Base-by-base conservation (phyloP, 2,329 filamentous ascomycete species). In the Biscogniauxia mediterranea region DNA sequence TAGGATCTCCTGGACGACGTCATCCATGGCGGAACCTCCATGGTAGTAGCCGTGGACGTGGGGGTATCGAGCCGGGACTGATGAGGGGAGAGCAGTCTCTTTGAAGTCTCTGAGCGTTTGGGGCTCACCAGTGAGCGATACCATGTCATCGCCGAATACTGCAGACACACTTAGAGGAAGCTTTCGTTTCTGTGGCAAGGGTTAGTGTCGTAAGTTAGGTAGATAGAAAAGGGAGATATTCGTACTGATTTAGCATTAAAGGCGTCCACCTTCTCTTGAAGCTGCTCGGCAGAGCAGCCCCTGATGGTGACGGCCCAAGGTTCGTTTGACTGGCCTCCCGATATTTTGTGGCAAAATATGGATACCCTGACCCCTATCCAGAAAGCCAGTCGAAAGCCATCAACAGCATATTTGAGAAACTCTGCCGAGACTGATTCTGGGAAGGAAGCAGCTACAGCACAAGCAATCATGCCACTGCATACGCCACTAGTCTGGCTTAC, bases 21-120 rank as follows among this genome's bases (percentile, higher is more conserved):
- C 17, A 15, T 21, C 17, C 56, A 64, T 59, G 21, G 42, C n/a
- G 4, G 53, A 25, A 9, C 59, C 62, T 11, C 58, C 62, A 32
- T 64, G 62, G 23, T 61, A 64, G 20, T 58, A 57, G 21, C 56
- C 62, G 49, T 64, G 62, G 5, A 64, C 49, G 20, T 64, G 62
- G 3, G 62, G 56, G 20, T 32, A 26, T 9, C 62, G 62, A 28
- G 49, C 58, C 23, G 56, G 59, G 13, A 28, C 23, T 5, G 21
- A 23, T 15, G 38, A 23, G 5, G 55, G 55, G 20, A 64, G 53
- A 19, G 55, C 42, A n/a, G 20, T 52, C n/a, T 23, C 38, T 17
- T 60, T 61, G 49, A 63, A 63, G 17, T 59, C 51, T 3, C 46
- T 19, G 6, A 61, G 46, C 56, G 52, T 59, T 63, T n/a, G 5